Conservation (phyloP, 495 filamentous ascomycete genomes). For the Achaetomiella virescens region DNA sequence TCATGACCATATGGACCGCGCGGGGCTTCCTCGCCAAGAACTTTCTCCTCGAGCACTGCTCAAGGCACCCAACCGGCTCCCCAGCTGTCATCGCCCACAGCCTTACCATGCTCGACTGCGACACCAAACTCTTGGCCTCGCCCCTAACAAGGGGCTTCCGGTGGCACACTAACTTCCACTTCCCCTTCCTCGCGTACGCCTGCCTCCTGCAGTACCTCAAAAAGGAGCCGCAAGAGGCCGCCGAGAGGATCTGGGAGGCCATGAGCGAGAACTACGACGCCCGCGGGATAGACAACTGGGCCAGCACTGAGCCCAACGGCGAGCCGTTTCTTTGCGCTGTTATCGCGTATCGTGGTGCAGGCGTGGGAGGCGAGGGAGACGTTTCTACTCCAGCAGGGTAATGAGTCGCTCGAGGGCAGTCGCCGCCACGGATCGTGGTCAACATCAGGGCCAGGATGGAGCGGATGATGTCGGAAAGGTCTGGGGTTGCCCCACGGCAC, state of each 20-base stretch:
- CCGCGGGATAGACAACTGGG: not conserved
- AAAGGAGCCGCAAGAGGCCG: constrained; percentile 31
- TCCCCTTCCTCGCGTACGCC: constrained; percentile 50
- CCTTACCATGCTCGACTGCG: not conserved
- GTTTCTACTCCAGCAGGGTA: not conserved
- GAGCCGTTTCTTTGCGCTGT: not conserved
- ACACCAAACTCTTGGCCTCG: constrained; percentile 37
- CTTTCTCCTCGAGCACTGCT: constrained; percentile 43
- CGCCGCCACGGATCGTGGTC: not conserved
- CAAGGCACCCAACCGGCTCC: constrained; percentile 17
- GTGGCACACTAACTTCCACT: constrained; percentile 44
- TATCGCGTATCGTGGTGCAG: not conserved
- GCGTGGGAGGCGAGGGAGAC: constrained; percentile 1
- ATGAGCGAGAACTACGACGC: constrained; percentile 49
- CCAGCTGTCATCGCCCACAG: constrained; percentile 26
- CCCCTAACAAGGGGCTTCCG: constrained; percentile 39
- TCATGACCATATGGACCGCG: constrained; percentile 48
- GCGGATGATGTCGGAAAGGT: not conserved
- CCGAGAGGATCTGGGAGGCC: constrained; percentile 38
- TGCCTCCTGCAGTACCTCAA: constrained; percentile 44
- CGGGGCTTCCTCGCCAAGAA: constrained; percentile 40
- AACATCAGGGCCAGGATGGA: not conserved
- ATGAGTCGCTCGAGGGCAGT: not conserved
- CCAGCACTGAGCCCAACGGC: not conserved
- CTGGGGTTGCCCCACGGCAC: too few relatives aligned